Base-by-base conservation (phyloP, 192 early-diverging fungal species). In the Blastocladiella britannica region DNA sequence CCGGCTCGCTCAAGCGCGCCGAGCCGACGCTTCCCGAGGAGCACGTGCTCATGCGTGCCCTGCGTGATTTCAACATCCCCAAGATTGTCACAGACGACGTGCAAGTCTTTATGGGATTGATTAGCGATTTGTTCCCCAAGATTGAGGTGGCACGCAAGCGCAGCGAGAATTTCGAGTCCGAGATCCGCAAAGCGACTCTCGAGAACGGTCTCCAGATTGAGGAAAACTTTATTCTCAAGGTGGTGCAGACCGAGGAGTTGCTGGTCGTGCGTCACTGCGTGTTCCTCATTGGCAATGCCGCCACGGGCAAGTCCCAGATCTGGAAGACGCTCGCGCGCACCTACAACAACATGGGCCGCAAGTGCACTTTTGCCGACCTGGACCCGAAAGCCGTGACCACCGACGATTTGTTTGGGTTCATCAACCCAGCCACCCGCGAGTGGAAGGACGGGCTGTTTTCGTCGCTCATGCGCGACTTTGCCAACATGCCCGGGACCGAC, bases 381-480 rank as follows among this genome's bases (percentile, higher is more conserved):
- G 93, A 99, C 61, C 94, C 96, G 12, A 99, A 99, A 61, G 86
- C 96, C 23, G 87, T 97, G 65, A 82, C 85, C 24, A 99, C 97
- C 69, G 93, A 99, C 58, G 82, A 82, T 1, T 69, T 99, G 29
- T 99, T 97, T 62, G 96, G 96, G 58, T 87, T 80, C 53, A 72
- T 97, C 59, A 94, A 99, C 64, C 70, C 84, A 22, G 97, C 96
- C 4, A 99, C 96, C 6, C 87, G 96, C 65, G 94, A 97, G 67
- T 99, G 96, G 96, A 93, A 88, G 5, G 96, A 99, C 63, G 94
- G 96, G 53, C 70, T 99, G 29, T 99, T 99, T 61, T 97, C 96
- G 28, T 86, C 91, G 55, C 81, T 97, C 53, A 73, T 99, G 58
- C 82, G 96, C 55, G 92, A 94, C 67, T 96, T 97, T 63, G 81